These are phyloP conservation scores for Colletotrichum scovillei DNA, from an alignment of 2,329 filamentous ascomycete genomes.

Conservation along the genomic window DNA sequence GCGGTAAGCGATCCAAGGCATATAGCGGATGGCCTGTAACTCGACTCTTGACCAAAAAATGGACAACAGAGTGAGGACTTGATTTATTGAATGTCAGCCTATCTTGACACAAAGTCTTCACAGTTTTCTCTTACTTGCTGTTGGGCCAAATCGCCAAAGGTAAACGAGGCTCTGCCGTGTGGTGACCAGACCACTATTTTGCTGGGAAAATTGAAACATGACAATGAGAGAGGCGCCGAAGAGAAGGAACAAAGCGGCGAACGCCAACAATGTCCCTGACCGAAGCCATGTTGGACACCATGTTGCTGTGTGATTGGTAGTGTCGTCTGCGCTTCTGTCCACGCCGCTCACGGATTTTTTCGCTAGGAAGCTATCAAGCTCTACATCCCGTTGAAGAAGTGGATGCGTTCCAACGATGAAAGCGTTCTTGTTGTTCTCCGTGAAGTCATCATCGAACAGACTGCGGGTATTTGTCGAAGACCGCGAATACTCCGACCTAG, in stretches of 20 bases:
- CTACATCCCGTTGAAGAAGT: too few relatives aligned
- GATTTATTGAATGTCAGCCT: too few relatives aligned
- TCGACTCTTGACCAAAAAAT: conserved; percentile 21
- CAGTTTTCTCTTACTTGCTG: not conserved
- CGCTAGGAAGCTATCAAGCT: too few relatives aligned
- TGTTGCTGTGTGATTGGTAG: too few relatives aligned
- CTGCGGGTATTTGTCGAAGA: too few relatives aligned
- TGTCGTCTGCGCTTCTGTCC: too few relatives aligned
- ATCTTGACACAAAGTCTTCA: not conserved
- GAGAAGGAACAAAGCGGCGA: not conserved
- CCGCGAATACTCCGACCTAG: too few relatives aligned
- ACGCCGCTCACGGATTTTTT: too few relatives aligned
- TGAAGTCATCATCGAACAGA: too few relatives aligned
- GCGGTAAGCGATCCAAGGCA: conserved; percentile 21
- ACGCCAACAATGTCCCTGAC: not conserved
- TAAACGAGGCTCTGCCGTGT: not conserved
- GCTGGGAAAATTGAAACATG: conserved; percentile 10
- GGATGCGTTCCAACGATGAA: too few relatives aligned
- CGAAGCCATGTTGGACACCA: conserved; percentile 7
- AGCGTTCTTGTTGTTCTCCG: too few relatives aligned
- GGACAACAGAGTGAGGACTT: conserved; percentile 10
- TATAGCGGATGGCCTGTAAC: conserved; percentile 18
- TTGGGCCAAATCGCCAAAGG: conserved; percentile 22
- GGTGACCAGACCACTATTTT: not conserved
- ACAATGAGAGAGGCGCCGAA: not conserved